These are phyloP conservation scores for Letharia lupina DNA, from an alignment of 495 filamentous ascomycete species.

Conservation along the genomic window DNA sequence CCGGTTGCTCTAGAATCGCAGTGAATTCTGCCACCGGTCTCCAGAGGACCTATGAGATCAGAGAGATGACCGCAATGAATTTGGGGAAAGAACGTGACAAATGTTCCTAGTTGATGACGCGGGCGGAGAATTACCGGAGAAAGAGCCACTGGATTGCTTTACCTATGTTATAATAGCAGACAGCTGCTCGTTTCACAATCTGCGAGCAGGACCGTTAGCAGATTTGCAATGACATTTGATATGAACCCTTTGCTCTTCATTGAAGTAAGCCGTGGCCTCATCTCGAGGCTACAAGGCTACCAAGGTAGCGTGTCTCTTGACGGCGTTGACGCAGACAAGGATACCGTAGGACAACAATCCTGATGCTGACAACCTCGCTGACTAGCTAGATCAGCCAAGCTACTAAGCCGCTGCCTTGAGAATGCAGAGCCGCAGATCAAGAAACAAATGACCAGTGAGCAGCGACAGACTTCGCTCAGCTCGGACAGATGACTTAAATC, in stretches of 20 bases:
- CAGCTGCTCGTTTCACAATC: constrained; percentile 9
- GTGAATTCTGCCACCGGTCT: background rate
- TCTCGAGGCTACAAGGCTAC: background rate
- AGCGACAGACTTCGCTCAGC: background rate
- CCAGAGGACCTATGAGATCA: background rate
- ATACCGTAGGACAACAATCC: background rate
- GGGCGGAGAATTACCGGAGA: background rate
- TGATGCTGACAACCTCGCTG: background rate
- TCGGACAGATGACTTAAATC: constrained; percentile 16
- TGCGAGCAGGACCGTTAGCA: constrained; percentile 7
- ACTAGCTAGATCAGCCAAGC: background rate
- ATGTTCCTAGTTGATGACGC: no score
- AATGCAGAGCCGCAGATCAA: constrained; percentile 8
- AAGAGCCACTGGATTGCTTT: background rate
- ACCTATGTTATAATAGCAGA: constrained; percentile 4
- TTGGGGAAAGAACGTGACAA: background rate
- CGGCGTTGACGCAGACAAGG: background rate
- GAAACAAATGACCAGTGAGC: constrained; percentile 3
- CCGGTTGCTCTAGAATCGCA: background rate
- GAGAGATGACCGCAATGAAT: background rate
- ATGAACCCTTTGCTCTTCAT: background rate
- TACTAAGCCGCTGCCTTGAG: background rate
- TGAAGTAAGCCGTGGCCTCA: background rate
- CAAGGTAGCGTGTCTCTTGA: background rate
- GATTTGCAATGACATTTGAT: background rate